Base-by-base conservation (phyloP, 2,329 filamentous ascomycete genomes). In the Colletotrichum tabaci region DNA sequence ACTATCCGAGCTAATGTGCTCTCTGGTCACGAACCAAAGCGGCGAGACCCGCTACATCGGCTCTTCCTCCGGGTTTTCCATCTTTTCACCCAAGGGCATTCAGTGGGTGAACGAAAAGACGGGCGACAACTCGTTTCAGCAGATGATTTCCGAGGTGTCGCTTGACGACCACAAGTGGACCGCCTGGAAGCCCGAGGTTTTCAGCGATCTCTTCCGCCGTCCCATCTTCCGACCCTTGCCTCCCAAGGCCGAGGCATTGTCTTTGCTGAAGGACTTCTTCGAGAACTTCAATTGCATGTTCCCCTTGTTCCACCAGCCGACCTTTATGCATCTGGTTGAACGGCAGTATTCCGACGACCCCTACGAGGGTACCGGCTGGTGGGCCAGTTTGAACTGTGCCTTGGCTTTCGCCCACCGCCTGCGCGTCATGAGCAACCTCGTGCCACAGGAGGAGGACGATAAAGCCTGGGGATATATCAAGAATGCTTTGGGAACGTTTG, bases 201-300 rank as follows among this genome's bases (percentile, higher is more conserved):
- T 98, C 81, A 90, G 93, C 61, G 96, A 98, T 80, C 89, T 99
- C 23, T 98, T 98, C 83, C 90, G 91, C 64, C 91, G 95, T 47
- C 92, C 92, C 18, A 88, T 98, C 38, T 98, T 96, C 86, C 92
- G 93, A 72, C 92, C 91, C 18, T 82, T 98, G 42, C 96, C 96
- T 3, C 87, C 93, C 0, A 97, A 97, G 81, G 87, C 91, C n/a
- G 95, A 98, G 82, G 94, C 95, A 0, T 82, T 97, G 73, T 97
- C 94, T 1, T 85, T 98, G 47, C 89, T 98, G 72, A 94, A 93
- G 81, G 96, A 99, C 81, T 99, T 93, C 79, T 99, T 99, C 76
- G 94, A 97, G 78, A 98, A 98, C 83, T 98, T 99, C 87, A 99
- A 99, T 85, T 96, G 94, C 89, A 96, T 98, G 89, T 98, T 98